A percentile compares a stretch with the other conserved stretches of the same genome.
These are phyloP conservation scores for Hyaloscypha bicolor DNA, from an alignment of 495 filamentous ascomycete genomes.

Conservation along the genomic window DNA sequence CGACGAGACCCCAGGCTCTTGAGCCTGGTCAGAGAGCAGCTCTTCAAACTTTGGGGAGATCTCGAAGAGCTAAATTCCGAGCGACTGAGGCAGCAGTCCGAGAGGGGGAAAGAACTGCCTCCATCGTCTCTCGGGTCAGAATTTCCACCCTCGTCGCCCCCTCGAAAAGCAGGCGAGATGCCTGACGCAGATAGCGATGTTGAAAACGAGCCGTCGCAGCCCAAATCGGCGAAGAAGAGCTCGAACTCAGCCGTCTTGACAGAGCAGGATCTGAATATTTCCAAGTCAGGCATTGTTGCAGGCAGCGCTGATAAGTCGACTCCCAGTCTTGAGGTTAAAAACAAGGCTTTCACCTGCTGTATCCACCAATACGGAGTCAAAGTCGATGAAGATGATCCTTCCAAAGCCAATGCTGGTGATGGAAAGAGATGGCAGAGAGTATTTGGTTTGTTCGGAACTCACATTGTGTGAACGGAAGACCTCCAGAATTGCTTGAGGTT, in stretches of 20 bases:
- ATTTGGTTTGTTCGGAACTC: slow-evolving; percentile 58
- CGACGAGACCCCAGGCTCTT: slow-evolving; percentile 49
- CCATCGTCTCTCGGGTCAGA: slow-evolving; percentile 32
- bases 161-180: slow-evolving; percentile 17
- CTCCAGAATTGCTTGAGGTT: neutral
- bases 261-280: slow-evolving; percentile 34
- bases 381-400: slow-evolving; percentile 31
- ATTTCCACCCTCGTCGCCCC: slow-evolving; percentile 30
- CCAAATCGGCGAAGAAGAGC: neutral
- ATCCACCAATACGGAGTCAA: slow-evolving; percentile 62
- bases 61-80: slow-evolving; percentile 69
- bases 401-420: slow-evolving; percentile 37
- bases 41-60: slow-evolving; percentile 85
- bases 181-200: slow-evolving; percentile 31
- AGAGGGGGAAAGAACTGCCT: slow-evolving; percentile 4
- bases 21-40: slow-evolving; percentile 61
- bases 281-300: neutral
- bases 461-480: slow-evolving; percentile 38
- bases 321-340: slow-evolving; percentile 32
- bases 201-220: slow-evolving; percentile 14
- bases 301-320: neutral
- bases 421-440: slow-evolving; percentile 48
- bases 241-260: slow-evolving; percentile 19
- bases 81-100: neutral
- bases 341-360: slow-evolving; percentile 61